Percentiles rank a stretch among this genome's conserved stretches.
Conservation (phyloP, 345 rosid species). For the Schrenkiella parvula region DNA sequence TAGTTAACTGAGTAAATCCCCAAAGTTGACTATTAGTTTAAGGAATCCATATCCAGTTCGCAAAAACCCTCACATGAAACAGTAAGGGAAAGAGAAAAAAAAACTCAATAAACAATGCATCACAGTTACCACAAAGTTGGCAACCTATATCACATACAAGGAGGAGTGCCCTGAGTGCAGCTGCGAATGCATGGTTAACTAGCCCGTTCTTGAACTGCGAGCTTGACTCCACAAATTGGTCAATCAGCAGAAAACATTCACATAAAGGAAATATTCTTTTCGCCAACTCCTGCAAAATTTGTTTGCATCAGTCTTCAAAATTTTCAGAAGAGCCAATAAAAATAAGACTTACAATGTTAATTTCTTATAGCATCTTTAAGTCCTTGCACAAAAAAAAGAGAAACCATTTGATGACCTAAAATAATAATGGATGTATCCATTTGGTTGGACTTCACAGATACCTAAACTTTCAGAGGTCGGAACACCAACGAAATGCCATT, state of each 20-base stretch:
- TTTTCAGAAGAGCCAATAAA: background rate
- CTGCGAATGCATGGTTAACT: slow-evolving; percentile 95
- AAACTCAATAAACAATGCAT: slow-evolving; percentile 19
- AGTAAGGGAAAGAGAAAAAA: background rate
- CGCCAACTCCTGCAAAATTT: slow-evolving; percentile 73
- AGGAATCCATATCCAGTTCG: background rate
- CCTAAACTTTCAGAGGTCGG: background rate
- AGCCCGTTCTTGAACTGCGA: slow-evolving; percentile 95
- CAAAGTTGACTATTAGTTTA: background rate
- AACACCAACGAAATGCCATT: background rate
- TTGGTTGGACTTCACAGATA: background rate
- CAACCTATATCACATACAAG: slow-evolving; percentile 58
- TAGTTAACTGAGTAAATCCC: background rate
- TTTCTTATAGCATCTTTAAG: background rate
- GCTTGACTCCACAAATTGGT: slow-evolving; percentile 92
- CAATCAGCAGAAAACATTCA: slow-evolving; percentile 74
- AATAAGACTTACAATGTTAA: background rate
- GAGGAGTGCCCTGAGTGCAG: slow-evolving; percentile 87
- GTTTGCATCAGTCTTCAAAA: slow-evolving; percentile 21
- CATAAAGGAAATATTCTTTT: slow-evolving; percentile 81
- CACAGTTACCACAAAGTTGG: slow-evolving; percentile 23
- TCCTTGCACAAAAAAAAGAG: background rate
- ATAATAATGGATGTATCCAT: background rate
- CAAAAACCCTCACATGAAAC: background rate
- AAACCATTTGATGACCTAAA: background rate